A percentile compares a stretch with the other conserved stretches of the same genome.
These are phyloP conservation scores for Umbelopsis sp. DNA, from an alignment of 192 early-diverging fungal genomes.

Conservation along the genomic window DNA sequence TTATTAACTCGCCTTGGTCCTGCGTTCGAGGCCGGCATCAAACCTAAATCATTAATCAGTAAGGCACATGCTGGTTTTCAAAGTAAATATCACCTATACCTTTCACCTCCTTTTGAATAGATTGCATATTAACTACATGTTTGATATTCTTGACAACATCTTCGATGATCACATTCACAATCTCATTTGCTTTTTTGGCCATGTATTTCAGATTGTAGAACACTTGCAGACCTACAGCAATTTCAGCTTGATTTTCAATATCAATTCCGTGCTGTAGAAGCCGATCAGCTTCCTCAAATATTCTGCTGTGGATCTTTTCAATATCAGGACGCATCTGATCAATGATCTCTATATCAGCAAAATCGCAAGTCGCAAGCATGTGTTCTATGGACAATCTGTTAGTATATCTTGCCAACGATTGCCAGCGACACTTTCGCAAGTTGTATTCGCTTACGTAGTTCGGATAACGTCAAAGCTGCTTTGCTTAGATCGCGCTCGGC, in stretches of 20 bases:
- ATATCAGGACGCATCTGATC: conserved; percentile 57
- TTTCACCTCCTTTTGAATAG: conserved; percentile 55
- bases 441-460: conserved; percentile 51
- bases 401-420: background rate
- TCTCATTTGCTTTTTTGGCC: conserved; percentile 42
- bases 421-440: background rate
- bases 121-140: conserved; percentile 50
- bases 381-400: conserved; percentile 38
- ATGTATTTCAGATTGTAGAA: conserved; percentile 57
- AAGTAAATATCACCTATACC: conserved; percentile 23
- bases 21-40: conserved; percentile 7
- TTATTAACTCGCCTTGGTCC: conserved; percentile 52
- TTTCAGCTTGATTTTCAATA: conserved; percentile 49
- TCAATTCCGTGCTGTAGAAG: conserved; percentile 55
- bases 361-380: conserved; percentile 59
- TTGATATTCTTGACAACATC: conserved; percentile 47
- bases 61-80: background rate
- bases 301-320: conserved; percentile 41
- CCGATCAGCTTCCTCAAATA: conserved; percentile 52
- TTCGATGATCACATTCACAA: conserved; percentile 41
- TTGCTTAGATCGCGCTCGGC: conserved; percentile 51
- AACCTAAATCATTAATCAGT: background rate
- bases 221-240: conserved; percentile 54
- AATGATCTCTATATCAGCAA: conserved; percentile 68
- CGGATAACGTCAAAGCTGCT: conserved; percentile 60